Evolutionary conservation across 2,329 filamentous ascomycete genomes (phyloP).

Genomic region (Zopfia rhizophila): DNA sequence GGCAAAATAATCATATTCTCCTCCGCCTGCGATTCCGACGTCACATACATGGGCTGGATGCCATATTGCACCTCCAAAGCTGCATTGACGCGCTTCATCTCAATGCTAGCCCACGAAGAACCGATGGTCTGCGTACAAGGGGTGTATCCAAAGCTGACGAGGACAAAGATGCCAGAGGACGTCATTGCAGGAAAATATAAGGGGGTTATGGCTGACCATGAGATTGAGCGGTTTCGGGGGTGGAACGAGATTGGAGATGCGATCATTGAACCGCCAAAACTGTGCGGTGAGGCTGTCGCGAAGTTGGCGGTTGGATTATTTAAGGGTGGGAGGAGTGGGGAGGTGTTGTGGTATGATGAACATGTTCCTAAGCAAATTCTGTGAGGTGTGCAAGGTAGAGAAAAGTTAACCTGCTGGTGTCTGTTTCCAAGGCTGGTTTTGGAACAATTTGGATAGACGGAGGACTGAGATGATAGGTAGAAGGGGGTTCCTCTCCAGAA

Average conservation of each 20-base stretch:
- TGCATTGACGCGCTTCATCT: conserved; percentile 35
- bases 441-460: too few species aligned
- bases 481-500: too few species aligned
- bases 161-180: conserved; percentile 38
- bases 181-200: conserved; percentile 31
- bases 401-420: too few species aligned
- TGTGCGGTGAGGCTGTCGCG: conserved; percentile 34
- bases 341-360: conserved; percentile 35
- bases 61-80: conserved; percentile 40
- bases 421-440: too few species aligned
- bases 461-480: too few species aligned
- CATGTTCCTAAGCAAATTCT: too few species aligned
- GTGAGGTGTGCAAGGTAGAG: too few species aligned
- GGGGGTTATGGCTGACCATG: conserved; percentile 38
- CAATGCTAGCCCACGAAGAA: conserved; percentile 38
- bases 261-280: conserved; percentile 36
- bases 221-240: conserved; percentile 35
- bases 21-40: conserved; percentile 32
- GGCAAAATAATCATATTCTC: conserved; percentile 33
- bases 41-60: conserved; percentile 38
- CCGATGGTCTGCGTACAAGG: conserved; percentile 31
- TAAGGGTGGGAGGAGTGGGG: conserved; percentile 34
- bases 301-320: conserved; percentile 35
- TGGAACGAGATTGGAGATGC: conserved; percentile 37
- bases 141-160: conserved; percentile 38